Evolutionary conservation across 352 stramenopile species (phyloP), one percentile per base, ranked within the genome.

Genomic region (Aphanomyces stellatus): DNA sequence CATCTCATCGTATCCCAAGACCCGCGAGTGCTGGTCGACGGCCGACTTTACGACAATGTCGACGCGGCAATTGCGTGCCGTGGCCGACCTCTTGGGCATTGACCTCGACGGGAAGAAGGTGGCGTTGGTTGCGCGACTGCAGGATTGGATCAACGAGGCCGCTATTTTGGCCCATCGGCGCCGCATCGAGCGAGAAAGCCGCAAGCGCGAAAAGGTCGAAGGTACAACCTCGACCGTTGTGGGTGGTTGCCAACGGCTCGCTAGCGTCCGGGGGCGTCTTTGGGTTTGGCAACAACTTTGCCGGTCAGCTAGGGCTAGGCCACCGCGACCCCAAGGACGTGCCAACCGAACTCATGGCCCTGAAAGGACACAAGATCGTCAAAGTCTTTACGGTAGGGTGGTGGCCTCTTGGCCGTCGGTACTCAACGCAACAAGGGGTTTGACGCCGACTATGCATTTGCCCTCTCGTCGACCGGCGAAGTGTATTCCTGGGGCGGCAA

Each of bases 401-500:
- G n/a, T n/a, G n/a, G n/a, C n/a, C n/a, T n/a, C n/a, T n/a, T n/a
- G n/a, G n/a, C 37, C 22, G 35, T 28, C 24, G 40, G 2, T 15
- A 53, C 25, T 41, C n/a, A 17, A 53, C 37, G 60, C 11, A 5
- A 57, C 0, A 34, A 89, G 81, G 81, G 83, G 2, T 89, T 88
- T 62, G 81, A 88, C 49, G 72, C 78, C 15, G 76, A 88, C 41
- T 85, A 82, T 49, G 79, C 81, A 4, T 94, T 97, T 42, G 93
- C 93, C 7, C 62, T 95, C 10, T 79, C 85, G 1, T 78, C 86
- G 25, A 79, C 90, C 10, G 87, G 80, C 2, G 84, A 93, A 33
- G 77, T 97, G 13, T 96, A 93, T 68, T 72, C 74, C 11, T 98
- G 92, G 91, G 93, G 92, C 19, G 93, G 93, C 6, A 82, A 80